Evolutionary conservation across 805 yeast species (phyloP).

Genomic region (Candida manassasensis): DNA sequence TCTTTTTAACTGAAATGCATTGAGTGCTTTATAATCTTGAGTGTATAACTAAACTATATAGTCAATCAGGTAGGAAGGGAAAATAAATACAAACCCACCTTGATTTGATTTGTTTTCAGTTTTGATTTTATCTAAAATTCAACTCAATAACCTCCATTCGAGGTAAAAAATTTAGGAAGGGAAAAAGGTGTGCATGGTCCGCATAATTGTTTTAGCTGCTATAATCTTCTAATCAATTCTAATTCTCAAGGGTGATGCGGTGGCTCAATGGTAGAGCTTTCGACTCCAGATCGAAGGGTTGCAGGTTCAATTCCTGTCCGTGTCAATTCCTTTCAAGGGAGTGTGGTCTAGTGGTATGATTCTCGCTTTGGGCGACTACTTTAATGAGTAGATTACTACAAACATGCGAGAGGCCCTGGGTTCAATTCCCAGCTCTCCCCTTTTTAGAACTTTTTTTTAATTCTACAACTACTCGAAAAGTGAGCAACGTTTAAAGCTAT

Average conservation of each 20-base stretch:
- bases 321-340: conserved; percentile 31
- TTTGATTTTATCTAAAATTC: too few species aligned
- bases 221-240: too few species aligned
- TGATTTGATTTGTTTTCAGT: too few species aligned
- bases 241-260: conserved; percentile 21
- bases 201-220: too few species aligned
- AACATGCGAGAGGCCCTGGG: conserved; percentile 58
- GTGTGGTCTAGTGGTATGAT: conserved; percentile 36
- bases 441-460: conserved; percentile 1
- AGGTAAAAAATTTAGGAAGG: too few species aligned
- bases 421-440: conserved; percentile 54
- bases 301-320: conserved; percentile 88
- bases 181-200: too few species aligned
- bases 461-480: neutral
- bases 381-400: conserved; percentile 10
- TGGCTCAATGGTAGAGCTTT: conserved; percentile 42
- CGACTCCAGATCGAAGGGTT: conserved; percentile 65
- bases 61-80: too few species aligned
- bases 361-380: conserved; percentile 29
- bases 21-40: too few species aligned
- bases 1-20: too few species aligned
- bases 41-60: too few species aligned
- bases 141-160: too few species aligned
- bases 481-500: neutral
- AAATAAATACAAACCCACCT: too few species aligned